A percentile compares a stretch with the other conserved stretches of the same genome.
phyloP scores from a whole-genome alignment of 192 early-diverging fungal genomes.

The Coemansia sp. region DNA sequence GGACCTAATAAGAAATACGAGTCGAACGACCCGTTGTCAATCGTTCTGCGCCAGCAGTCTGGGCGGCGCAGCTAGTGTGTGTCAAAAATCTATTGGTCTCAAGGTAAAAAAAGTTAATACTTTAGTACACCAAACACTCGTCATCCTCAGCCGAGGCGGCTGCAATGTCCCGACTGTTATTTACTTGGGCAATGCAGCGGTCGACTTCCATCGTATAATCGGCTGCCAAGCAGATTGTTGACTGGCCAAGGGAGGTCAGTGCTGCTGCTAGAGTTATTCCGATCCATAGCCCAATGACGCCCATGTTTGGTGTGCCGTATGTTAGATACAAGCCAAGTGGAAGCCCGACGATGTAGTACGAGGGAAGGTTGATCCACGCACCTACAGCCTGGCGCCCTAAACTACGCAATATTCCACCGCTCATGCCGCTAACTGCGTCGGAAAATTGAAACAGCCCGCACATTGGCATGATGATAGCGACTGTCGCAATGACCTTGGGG shows the following conservation, averaged over 20 bases:
- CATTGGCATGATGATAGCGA: conserved; percentile 72
- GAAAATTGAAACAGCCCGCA: conserved; percentile 67
- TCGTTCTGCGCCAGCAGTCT: conserved; percentile 6
- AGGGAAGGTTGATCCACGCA: conserved; percentile 54
- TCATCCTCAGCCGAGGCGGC: conserved; percentile 21
- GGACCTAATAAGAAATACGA: neutral
- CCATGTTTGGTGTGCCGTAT: conserved; percentile 38
- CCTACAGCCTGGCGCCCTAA: conserved; percentile 55
- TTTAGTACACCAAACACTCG: conserved; percentile 10
- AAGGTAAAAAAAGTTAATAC: conserved; percentile 50
- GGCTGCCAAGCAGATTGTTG: conserved; percentile 20
- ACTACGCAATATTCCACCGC: conserved; percentile 57
- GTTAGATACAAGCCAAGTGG: conserved; percentile 58
- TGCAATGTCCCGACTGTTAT: conserved; percentile 29
- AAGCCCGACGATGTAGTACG: conserved; percentile 57
- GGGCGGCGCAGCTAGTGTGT: neutral
- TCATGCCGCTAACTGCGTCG: conserved; percentile 62
- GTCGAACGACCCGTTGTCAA: conserved; percentile 21
- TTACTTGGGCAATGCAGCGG: conserved; percentile 35
- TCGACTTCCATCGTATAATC: conserved; percentile 28
- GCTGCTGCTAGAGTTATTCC: conserved; percentile 40
- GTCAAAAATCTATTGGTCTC: neutral
- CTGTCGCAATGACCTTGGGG: conserved; percentile 61
- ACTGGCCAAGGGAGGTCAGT: conserved; percentile 16
- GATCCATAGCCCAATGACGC: conserved; percentile 51